phyloP scores from a whole-genome alignment of 225 moss, liverwort and hornwort species.

The Lunularia cruciata region DNA sequence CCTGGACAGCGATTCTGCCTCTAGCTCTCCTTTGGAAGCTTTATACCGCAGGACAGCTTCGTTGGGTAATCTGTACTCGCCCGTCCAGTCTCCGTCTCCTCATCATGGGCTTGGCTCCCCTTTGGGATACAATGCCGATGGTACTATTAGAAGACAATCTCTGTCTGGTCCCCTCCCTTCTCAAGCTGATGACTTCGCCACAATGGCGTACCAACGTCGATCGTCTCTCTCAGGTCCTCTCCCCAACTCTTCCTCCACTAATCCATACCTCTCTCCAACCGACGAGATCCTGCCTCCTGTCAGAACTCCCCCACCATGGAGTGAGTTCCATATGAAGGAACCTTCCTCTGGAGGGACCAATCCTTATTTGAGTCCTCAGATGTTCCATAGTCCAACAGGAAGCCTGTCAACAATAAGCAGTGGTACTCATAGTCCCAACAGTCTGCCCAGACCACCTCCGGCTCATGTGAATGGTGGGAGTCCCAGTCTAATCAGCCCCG shows the following conservation, averaged over 20 bases:
- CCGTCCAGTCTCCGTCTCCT: conserved; percentile 4
- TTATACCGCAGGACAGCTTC: conserved; percentile 40
- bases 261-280: conserved; percentile 30
- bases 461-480: conserved; percentile 17
- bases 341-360: conserved; percentile 24
- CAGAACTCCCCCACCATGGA: conserved; percentile 32
- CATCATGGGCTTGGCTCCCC: conserved; percentile 12
- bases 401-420: conserved; percentile 30
- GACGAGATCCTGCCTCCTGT: conserved; percentile 10
- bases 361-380: conserved; percentile 28
- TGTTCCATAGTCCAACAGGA: conserved; percentile 26
- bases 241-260: conserved; percentile 29
- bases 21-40: conserved; percentile 42
- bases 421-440: conserved; percentile 32
- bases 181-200: conserved; percentile 11
- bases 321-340: conserved; percentile 13
- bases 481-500: conserved; percentile 19
- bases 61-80: conserved; percentile 25
- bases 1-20: conserved; percentile 36
- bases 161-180: conserved; percentile 43
- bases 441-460: conserved; percentile 33
- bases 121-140: conserved; percentile 10
- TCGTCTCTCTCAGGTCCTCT: conserved; percentile 43
- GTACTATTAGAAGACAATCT: conserved; percentile 25
- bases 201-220: conserved; percentile 28